Percentiles rank a stretch among this genome's conserved stretches.
Evolutionary conservation across 2,329 filamentous ascomycete genomes (phyloP).

Genomic region (Clarireedia monteithiana): DNA sequence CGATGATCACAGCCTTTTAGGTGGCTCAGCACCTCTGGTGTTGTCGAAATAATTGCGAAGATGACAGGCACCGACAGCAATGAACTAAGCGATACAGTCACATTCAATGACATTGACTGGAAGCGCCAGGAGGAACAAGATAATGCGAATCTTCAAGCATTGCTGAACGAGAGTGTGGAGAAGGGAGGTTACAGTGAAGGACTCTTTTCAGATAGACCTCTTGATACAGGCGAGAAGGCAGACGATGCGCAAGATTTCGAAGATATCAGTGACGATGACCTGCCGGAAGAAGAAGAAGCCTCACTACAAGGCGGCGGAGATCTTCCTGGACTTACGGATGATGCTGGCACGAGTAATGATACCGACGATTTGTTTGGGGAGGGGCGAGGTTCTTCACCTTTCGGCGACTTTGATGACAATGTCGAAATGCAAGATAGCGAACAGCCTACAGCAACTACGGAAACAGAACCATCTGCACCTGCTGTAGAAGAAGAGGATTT

Average conservation of each 20-base stretch:
- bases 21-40: constrained; percentile 5
- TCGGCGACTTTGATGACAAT: constrained; percentile 17
- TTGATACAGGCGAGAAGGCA: constrained; percentile 70
- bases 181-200: constrained; percentile 32
- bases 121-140: constrained; percentile 41
- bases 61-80: constrained; percentile 13
- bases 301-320: constrained; percentile 18
- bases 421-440: constrained; percentile 16
- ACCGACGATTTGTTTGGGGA: constrained; percentile 64
- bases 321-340: constrained; percentile 38
- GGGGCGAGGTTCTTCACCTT: constrained; percentile 29
- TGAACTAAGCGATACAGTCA: constrained; percentile 1
- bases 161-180: constrained; percentile 33
- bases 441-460: constrained; percentile 10
- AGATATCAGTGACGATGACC: constrained; percentile 85
- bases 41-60: constrained; percentile 7
- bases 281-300: constrained; percentile 67
- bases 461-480: constrained; percentile 16
- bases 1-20: not conserved
- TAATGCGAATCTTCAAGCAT: constrained; percentile 38
- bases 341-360: constrained; percentile 51
- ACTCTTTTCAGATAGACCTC: constrained; percentile 39
- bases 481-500: constrained; percentile 15
- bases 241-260: constrained; percentile 88
- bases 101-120: constrained; percentile 32